Evolutionary conservation across 176 grass and related monocot genomes (phyloP), one percentile per base, ranked within the genome.

Genomic region (Zea luxurians): DNA sequence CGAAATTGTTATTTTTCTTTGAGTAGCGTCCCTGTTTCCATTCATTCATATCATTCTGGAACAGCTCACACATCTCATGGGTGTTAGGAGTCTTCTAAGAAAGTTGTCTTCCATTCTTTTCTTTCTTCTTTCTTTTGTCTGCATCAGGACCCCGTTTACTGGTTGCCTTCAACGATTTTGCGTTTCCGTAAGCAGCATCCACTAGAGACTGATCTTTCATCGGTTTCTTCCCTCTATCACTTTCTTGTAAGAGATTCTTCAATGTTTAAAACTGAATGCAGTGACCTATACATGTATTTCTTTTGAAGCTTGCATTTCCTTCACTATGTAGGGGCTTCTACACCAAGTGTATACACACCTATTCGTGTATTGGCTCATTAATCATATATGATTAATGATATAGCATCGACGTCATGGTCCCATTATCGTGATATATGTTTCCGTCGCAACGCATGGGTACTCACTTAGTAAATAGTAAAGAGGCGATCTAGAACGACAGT

Each of bases 41-140:
- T 78, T 98, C 91, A 61, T 78, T 90, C 92, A 92, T 98, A 70
- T 98, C 96, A 90, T 74, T 88, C 71, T 98, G 83, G 82, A 98
- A 98, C 20, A 97, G 73, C 7, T 98, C 95, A 1, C 88, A 82
- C 89, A 92, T 98, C 75, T 94, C 95, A 80, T 88, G 87, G 80
- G 91, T 92, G 8, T 67, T 83, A 4, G 53, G 76, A 38, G 15
- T 68, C 53, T 88, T 90, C 42, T 83, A 83, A 80, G 83, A 77
- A 83, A 83, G 77, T 46, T 91, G 75, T 20, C 86, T 90, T 40
- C 54, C 60, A 35, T 77, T 78, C 50, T 90, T 94, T 11, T 85
- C 79, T 59, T 62, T 73, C 53, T 62, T 73, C 53, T 92, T 90
- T 35, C 80, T 52, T 81, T 92, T 88, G 64, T 75, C 85, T 61